Evolutionary conservation across 768 basidiomycete genomes (phyloP).

Genomic region (Macrocybe gigantea): DNA sequence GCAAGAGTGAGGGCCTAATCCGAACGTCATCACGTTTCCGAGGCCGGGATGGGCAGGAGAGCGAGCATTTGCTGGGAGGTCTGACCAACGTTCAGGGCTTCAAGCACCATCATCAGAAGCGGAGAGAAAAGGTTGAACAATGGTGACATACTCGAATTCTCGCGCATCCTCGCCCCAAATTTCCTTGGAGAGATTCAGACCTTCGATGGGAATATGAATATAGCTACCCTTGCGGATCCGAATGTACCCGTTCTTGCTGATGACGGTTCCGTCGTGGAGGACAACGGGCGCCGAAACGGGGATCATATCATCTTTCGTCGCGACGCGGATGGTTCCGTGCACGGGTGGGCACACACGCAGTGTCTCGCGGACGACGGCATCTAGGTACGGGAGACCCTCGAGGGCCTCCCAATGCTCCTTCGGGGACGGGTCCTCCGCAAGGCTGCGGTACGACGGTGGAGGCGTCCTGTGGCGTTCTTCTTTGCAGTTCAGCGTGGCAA

Average conservation of each 20-base stretch:
- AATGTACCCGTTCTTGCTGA: constrained; percentile 30
- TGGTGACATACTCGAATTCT: constrained; percentile 43
- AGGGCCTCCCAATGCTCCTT: constrained; percentile 26
- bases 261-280: constrained; percentile 31
- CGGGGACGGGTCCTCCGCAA: constrained; percentile 3
- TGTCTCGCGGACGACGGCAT: constrained; percentile 51
- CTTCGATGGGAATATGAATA: constrained; percentile 55
- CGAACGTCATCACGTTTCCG: constrained; percentile 47
- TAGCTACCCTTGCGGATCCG: constrained; percentile 48
- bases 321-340: constrained; percentile 52
- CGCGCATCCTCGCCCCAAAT: constrained; percentile 51
- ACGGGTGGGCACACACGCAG: constrained; percentile 53
- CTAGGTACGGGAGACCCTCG: constrained; percentile 45
- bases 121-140: background rate
- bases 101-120: constrained; percentile 1
- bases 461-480: constrained; percentile 3
- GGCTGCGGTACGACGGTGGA: constrained; percentile 7
- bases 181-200: constrained; percentile 42
- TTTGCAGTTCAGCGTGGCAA: constrained; percentile 6
- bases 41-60: constrained; percentile 38
- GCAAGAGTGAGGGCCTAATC: constrained; percentile 45
- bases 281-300: constrained; percentile 41
- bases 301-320: constrained; percentile 46
- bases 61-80: constrained; percentile 28
- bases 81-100: constrained; percentile 52